Percentiles rank a stretch among this genome's conserved stretches.
Conservation (phyloP, 139 green algal genomes). For the Cymbomonas tetramitiformis region DNA sequence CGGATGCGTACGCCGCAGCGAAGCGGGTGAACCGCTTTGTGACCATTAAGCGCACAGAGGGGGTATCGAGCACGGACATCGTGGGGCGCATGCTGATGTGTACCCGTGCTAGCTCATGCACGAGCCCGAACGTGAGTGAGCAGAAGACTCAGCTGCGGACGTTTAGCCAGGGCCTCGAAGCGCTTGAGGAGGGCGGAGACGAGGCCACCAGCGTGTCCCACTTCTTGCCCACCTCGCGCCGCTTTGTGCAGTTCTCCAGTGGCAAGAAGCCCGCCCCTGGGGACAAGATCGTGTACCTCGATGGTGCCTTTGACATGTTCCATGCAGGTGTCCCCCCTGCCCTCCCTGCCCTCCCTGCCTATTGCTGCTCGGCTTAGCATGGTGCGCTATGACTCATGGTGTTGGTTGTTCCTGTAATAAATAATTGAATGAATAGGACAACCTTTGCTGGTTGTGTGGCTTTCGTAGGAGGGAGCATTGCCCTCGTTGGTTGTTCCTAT, state of each 20-base stretch:
- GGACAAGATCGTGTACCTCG: conserved; percentile 82
- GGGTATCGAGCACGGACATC: conserved; percentile 94
- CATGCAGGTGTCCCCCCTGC: too few species aligned
- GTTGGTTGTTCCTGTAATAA: too few species aligned
- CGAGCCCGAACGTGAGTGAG: background rate
- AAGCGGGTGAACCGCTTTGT: conserved; percentile 80
- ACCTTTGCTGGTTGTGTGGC: too few species aligned
- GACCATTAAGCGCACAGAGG: conserved; percentile 89
- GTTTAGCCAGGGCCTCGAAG: too few species aligned
- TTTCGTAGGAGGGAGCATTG: too few species aligned
- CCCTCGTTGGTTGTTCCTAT: too few species aligned
- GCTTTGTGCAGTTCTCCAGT: conserved; percentile 82
- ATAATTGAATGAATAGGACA: too few species aligned
- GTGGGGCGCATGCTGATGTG: conserved; percentile 39
- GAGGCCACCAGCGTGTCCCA: conserved; percentile 23
- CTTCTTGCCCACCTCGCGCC: conserved; percentile 82
- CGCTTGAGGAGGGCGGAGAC: background rate
- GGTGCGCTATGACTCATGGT: too few species aligned
- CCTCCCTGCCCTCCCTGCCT: too few species aligned
- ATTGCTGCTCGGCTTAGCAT: too few species aligned
- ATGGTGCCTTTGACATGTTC: conserved; percentile 96
- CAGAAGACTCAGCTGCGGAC: background rate
- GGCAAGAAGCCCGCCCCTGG: conserved; percentile 2
- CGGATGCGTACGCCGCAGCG: conserved; percentile 85
- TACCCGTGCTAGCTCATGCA: background rate